These are phyloP conservation scores for Scolecobasidium constrictum DNA, from an alignment of 2,329 filamentous ascomycete species.

Conservation along the genomic window DNA sequence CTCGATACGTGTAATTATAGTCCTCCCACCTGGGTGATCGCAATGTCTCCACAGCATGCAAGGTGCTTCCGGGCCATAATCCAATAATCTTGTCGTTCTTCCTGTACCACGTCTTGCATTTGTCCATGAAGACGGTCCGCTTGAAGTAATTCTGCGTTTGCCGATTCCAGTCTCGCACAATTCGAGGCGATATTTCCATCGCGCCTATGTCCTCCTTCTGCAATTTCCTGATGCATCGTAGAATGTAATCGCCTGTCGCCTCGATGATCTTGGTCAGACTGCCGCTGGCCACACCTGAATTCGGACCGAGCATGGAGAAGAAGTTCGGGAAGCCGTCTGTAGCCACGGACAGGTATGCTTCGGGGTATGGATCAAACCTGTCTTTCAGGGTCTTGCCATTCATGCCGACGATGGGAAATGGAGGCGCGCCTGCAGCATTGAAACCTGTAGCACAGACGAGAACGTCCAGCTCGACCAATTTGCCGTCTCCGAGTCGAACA, in stretches of 20 bases:
- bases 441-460: conserved; percentile 36
- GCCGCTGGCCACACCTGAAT: conserved; percentile 27
- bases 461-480: conserved; percentile 27
- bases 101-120: conserved; percentile 11
- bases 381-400: not conserved
- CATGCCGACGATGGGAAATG: conserved; percentile 12
- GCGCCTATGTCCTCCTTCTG: conserved; percentile 25
- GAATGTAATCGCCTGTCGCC: not conserved
- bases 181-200: conserved; percentile 34
- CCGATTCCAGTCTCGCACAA: conserved; percentile 39
- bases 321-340: conserved; percentile 59
- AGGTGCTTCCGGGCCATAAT: conserved; percentile 33
- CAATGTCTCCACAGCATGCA: conserved; percentile 39
- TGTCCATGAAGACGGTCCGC: conserved; percentile 33
- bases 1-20: conserved; percentile 30
- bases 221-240: not conserved
- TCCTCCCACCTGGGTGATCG: conserved; percentile 36
- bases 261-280: not conserved
- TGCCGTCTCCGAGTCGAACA: conserved; percentile 29
- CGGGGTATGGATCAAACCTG: not conserved
- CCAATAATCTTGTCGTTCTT: too few species aligned
- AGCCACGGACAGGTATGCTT: conserved; percentile 47
- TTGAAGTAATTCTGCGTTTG: conserved; percentile 35
- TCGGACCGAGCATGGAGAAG: conserved; percentile 20
- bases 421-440: conserved; percentile 21